Evolutionary conservation across 805 yeast genomes (phyloP).

Genomic region (Alloascoidea hylecoeti): DNA sequence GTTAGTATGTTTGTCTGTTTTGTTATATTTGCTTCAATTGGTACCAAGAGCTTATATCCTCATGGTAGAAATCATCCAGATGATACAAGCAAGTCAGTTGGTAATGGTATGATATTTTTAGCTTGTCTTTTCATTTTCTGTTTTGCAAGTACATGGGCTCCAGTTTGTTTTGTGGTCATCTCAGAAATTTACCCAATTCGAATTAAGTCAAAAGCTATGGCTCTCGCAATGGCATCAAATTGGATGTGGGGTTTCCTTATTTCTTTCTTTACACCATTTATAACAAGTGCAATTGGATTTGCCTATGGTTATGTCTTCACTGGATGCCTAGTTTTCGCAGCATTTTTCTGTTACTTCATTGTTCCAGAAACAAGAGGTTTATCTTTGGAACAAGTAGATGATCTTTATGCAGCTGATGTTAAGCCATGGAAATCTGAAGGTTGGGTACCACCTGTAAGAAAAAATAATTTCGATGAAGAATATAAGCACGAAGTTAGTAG

Average conservation of each 20-base stretch:
- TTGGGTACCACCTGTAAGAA: no score
- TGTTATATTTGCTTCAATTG: slow-evolving; percentile 33
- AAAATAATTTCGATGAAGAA: no score
- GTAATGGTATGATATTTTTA: slow-evolving; percentile 30
- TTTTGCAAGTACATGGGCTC: slow-evolving; percentile 81
- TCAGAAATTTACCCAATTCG: slow-evolving; percentile 58
- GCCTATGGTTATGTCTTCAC: slow-evolving; percentile 49
- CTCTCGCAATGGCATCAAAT: slow-evolving; percentile 61
- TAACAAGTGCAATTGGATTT: slow-evolving; percentile 46
- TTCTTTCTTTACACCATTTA: slow-evolving; percentile 64
- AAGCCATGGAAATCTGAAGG: slow-evolving; percentile 35
- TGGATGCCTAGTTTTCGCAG: slow-evolving; percentile 42
- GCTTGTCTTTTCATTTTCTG: slow-evolving; percentile 51
- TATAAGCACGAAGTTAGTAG: no score
- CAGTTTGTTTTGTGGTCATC: slow-evolving; percentile 55
- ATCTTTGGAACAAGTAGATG: slow-evolving; percentile 72
- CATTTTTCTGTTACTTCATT: slow-evolving; percentile 58
- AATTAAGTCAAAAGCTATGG: slow-evolving; percentile 60
- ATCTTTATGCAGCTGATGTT: slow-evolving; percentile 30
- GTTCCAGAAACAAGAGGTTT: slow-evolving; percentile 74
- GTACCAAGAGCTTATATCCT: slow-evolving; percentile 25
- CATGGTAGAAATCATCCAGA: no score
- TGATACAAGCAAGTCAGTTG: slow-evolving; percentile 23
- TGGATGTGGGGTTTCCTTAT: slow-evolving; percentile 70
- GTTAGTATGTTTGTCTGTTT: slow-evolving; percentile 35